These are phyloP conservation scores for Corymbia calophylla DNA, from an alignment of 441 rosid genomes.

Conservation along the genomic window DNA sequence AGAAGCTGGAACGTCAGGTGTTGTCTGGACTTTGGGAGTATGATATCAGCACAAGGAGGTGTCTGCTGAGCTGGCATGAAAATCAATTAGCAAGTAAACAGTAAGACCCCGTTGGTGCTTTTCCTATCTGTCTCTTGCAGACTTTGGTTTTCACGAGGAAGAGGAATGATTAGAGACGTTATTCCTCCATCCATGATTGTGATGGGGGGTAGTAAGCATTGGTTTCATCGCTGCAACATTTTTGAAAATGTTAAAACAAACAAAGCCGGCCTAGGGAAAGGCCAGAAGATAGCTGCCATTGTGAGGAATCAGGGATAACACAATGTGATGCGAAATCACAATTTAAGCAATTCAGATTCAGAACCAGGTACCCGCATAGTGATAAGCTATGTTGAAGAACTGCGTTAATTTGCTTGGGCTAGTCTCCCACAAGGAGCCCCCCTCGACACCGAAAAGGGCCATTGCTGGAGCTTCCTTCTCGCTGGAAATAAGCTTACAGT, in stretches of 20 bases:
- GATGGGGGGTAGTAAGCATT: slow-evolving; percentile 6
- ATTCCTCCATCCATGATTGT: not conserved
- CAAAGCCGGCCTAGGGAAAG: slow-evolving; percentile 20
- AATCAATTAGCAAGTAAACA: not conserved
- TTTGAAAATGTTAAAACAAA: not conserved
- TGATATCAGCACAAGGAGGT: slow-evolving; percentile 65
- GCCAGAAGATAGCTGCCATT: slow-evolving; percentile 14
- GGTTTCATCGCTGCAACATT: slow-evolving; percentile 19
- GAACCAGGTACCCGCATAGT: not conserved
- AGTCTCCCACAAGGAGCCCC: slow-evolving; percentile 5
- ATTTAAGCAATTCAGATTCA: not conserved
- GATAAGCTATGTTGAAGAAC: slow-evolving; percentile 20
- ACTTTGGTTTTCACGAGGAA: slow-evolving; percentile 16
- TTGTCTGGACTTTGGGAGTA: slow-evolving; percentile 78
- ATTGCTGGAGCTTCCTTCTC: slow-evolving; percentile 11
- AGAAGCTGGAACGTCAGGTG: slow-evolving; percentile 81
- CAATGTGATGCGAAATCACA: not conserved
- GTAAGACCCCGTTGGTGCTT: not conserved
- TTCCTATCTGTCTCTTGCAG: not conserved
- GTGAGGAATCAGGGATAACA: not conserved
- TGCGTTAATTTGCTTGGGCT: slow-evolving; percentile 22
- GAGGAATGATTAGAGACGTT: slow-evolving; percentile 1
- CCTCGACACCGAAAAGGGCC: slow-evolving; percentile 5
- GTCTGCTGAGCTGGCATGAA: slow-evolving; percentile 29
- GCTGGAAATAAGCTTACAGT: slow-evolving; percentile 11